A percentile compares a stretch with the other conserved stretches of the same genome.
These are phyloP conservation scores for Penicillium riverlandense DNA, from an alignment of 495 filamentous ascomycete species.

Conservation along the genomic window DNA sequence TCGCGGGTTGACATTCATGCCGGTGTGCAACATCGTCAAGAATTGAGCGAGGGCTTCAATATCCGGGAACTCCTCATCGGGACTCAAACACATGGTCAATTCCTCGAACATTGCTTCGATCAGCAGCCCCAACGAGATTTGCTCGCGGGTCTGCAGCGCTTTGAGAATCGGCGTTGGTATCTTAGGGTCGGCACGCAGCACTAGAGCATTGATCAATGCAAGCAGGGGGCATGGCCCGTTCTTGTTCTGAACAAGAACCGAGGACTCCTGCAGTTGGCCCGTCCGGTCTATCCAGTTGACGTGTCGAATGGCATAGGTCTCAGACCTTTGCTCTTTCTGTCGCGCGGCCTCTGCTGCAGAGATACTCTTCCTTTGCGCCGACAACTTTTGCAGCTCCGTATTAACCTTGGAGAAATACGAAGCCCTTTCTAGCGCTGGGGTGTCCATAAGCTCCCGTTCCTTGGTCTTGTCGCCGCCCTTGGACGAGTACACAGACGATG, in stretches of 20 bases:
- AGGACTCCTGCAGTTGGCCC: conserved; percentile 48
- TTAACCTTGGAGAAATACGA: background rate
- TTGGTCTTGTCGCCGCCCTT: background rate
- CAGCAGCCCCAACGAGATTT: conserved; percentile 77
- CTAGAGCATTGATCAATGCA: conserved; percentile 87
- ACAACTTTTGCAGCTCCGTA: background rate
- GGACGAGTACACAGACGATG: conserved; percentile 11
- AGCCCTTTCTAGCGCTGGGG: background rate
- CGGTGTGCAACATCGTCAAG: conserved; percentile 82
- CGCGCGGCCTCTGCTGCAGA: conserved; percentile 29
- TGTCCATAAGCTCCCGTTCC: background rate
- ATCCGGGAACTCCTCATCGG: conserved; percentile 65
- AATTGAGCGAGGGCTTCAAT: conserved; percentile 82
- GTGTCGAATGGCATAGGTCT: conserved; percentile 66
- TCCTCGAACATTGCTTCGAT: conserved; percentile 88
- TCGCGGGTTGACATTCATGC: conserved; percentile 96
- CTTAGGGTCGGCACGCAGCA: conserved; percentile 63
- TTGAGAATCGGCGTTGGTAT: conserved; percentile 64
- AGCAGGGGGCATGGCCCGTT: conserved; percentile 93
- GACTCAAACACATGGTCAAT: conserved; percentile 57
- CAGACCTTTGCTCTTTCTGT: conserved; percentile 43
- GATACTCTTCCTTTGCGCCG: conserved; percentile 4
- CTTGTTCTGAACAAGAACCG: conserved; percentile 82
- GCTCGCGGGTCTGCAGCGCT: conserved; percentile 69
- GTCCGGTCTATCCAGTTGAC: conserved; percentile 51